A percentile compares a stretch with the other conserved stretches of the same genome.
These are phyloP conservation scores for Diaporthe ampelina DNA, from an alignment of 2,329 filamentous ascomycete genomes.

Conservation along the genomic window DNA sequence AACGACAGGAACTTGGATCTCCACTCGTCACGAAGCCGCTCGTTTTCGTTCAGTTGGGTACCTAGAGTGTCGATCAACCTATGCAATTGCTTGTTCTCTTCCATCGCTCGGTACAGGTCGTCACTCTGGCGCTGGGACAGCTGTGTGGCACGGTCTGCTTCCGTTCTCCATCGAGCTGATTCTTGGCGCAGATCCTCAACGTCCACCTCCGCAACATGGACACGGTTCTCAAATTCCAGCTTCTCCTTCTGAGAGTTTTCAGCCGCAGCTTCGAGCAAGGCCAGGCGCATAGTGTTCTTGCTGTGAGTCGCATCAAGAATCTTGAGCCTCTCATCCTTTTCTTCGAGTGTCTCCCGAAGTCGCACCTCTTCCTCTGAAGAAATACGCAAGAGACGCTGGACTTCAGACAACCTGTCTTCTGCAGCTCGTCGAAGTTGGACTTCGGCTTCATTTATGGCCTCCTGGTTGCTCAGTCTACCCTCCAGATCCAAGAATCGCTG, in stretches of 20 bases:
- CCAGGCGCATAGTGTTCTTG: slow-evolving; percentile 72
- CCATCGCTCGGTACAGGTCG: slow-evolving; percentile 62
- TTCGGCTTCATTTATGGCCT: slow-evolving; percentile 75
- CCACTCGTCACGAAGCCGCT: slow-evolving; percentile 86
- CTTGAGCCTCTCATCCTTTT: slow-evolving; percentile 77
- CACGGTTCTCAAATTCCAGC: slow-evolving; percentile 68
- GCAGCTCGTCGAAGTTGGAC: slow-evolving; percentile 73
- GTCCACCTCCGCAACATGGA: slow-evolving; percentile 67
- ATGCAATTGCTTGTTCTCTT: slow-evolving; percentile 80
- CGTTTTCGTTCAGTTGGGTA: slow-evolving; percentile 86
- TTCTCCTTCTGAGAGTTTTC: slow-evolving; percentile 67
- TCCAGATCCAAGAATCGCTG: slow-evolving; percentile 78
- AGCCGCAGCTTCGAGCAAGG: slow-evolving; percentile 78
- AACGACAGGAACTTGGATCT: slow-evolving; percentile 86
- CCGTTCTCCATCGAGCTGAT: slow-evolving; percentile 71
- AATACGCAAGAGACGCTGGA: slow-evolving; percentile 77
- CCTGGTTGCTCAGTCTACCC: slow-evolving; percentile 74
- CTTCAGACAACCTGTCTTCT: slow-evolving; percentile 80
- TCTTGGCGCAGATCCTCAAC: slow-evolving; percentile 70
- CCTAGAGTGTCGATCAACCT: slow-evolving; percentile 80
- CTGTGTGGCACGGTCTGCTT: slow-evolving; percentile 72
- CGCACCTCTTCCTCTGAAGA: slow-evolving; percentile 81
- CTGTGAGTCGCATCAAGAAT: slow-evolving; percentile 67
- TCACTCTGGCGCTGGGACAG: slow-evolving; percentile 62
- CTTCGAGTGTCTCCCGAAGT: slow-evolving; percentile 75